These are phyloP conservation scores for Tolypocladium cylindrosporum DNA, from an alignment of 2,329 filamentous ascomycete genomes.

Conservation along the genomic window DNA sequence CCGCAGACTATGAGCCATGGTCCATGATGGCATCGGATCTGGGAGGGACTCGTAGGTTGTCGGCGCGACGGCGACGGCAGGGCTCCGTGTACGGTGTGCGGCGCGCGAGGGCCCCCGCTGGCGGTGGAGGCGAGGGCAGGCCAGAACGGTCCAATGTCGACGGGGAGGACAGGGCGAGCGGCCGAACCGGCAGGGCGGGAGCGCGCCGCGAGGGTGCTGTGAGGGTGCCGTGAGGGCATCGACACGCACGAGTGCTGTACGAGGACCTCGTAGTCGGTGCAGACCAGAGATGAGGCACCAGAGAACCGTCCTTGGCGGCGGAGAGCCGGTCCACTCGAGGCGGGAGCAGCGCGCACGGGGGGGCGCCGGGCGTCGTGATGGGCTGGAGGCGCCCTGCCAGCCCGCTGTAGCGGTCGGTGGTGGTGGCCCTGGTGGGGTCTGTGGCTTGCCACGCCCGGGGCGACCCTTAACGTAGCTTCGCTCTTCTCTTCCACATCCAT, in stretches of 20 bases:
- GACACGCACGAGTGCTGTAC: background rate
- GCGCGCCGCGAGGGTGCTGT: no score
- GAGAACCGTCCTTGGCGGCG: constrained; percentile 5
- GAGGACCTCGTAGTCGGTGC: no score
- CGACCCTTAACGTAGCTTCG: background rate
- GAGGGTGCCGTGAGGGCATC: background rate
- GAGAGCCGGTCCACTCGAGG: constrained; percentile 13
- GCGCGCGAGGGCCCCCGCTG: background rate
- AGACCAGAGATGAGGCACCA: background rate
- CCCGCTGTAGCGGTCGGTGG: background rate
- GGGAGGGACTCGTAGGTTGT: background rate
- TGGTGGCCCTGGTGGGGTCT: background rate
- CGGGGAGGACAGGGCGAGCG: background rate
- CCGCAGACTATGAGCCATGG: background rate
- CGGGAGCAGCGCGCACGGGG: constrained; percentile 21
- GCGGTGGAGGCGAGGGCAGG: background rate
- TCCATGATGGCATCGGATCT: background rate
- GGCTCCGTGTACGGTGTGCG: no score
- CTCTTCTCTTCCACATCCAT: no score
- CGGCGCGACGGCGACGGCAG: background rate
- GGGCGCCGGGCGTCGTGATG: constrained; percentile 16
- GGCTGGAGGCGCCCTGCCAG: constrained; percentile 10
- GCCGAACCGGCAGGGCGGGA: background rate
- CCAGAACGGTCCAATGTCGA: background rate
- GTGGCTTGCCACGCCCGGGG: background rate